These are phyloP conservation scores for Trametes versicolor DNA, from an alignment of 1,284 basidiomycete species.

Conservation along the genomic window DNA sequence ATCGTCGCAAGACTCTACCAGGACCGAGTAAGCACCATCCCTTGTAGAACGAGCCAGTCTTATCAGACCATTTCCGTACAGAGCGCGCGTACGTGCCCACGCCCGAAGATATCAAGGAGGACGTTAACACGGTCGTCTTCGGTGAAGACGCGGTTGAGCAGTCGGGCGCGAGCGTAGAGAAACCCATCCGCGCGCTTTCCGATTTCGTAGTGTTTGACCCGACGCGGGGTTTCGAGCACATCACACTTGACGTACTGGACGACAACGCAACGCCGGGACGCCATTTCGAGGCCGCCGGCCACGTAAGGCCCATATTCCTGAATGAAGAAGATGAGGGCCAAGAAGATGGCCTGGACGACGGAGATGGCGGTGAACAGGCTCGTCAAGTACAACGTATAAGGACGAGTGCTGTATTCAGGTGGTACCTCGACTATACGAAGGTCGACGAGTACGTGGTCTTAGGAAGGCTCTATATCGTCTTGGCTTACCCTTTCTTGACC, in stretches of 20 bases:
- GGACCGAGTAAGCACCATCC: neutral
- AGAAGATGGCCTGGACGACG: slow-evolving; percentile 52
- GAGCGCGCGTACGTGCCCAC: slow-evolving; percentile 29
- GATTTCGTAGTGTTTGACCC: slow-evolving; percentile 54
- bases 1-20: neutral
- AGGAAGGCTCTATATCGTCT: neutral
- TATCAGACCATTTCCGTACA: neutral
- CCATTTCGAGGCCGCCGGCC: slow-evolving; percentile 49
- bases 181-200: slow-evolving; percentile 50
- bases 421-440: slow-evolving; percentile 48
- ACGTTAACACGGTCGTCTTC: slow-evolving; percentile 42
- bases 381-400: slow-evolving; percentile 44
- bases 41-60: neutral
- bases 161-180: slow-evolving; percentile 32
- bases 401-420: slow-evolving; percentile 47
- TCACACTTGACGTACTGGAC: slow-evolving; percentile 47
- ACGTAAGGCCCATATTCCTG: slow-evolving; percentile 45
- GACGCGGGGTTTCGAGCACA: slow-evolving; percentile 36
- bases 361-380: slow-evolving; percentile 35
- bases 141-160: slow-evolving; percentile 43
- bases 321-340: slow-evolving; percentile 54
- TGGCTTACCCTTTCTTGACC: slow-evolving; percentile 5
- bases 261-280: slow-evolving; percentile 16
- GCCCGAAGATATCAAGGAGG: slow-evolving; percentile 46
- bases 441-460: slow-evolving; percentile 48